These are phyloP conservation scores for Globisporangium polare DNA, from an alignment of 352 stramenopile species.

Conservation along the genomic window DNA sequence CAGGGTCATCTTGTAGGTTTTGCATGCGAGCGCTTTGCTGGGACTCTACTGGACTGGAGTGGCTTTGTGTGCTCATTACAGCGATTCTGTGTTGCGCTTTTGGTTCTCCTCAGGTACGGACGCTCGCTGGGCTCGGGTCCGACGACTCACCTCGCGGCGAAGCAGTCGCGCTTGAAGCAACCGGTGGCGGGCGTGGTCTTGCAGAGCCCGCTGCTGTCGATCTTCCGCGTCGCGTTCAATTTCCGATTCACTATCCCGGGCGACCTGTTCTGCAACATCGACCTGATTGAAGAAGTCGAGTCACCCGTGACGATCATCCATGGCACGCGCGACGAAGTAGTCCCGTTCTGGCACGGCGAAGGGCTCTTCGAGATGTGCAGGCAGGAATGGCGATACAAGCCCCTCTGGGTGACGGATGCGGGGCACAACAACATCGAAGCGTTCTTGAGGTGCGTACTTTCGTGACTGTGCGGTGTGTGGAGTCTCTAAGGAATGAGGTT, in stretches of 20 bases:
- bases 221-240: conserved; percentile 97
- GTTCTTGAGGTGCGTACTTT: conserved; percentile 88
- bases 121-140: conserved; percentile 91
- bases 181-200: conserved; percentile 95
- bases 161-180: conserved; percentile 87
- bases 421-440: conserved; percentile 99
- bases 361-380: conserved; percentile 90
- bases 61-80: not conserved
- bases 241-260: conserved; percentile 97
- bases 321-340: conserved; percentile 97
- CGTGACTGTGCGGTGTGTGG: no score
- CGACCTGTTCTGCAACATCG: conserved; percentile 98
- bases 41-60: not conserved
- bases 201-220: conserved; percentile 94
- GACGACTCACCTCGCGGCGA: conserved; percentile 95
- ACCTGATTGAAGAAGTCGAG: conserved; percentile 86
- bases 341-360: conserved; percentile 98
- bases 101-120: conserved; percentile 64
- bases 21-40: conserved; percentile 5
- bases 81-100: not conserved
- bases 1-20: conserved; percentile 94
- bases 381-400: conserved; percentile 94
- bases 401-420: conserved; percentile 96
- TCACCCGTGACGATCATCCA: conserved; percentile 98
- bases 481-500: no score